These are phyloP conservation scores for Cystofilobasidium bisporidii DNA, from an alignment of 768 basidiomycete species.

Conservation along the genomic window DNA sequence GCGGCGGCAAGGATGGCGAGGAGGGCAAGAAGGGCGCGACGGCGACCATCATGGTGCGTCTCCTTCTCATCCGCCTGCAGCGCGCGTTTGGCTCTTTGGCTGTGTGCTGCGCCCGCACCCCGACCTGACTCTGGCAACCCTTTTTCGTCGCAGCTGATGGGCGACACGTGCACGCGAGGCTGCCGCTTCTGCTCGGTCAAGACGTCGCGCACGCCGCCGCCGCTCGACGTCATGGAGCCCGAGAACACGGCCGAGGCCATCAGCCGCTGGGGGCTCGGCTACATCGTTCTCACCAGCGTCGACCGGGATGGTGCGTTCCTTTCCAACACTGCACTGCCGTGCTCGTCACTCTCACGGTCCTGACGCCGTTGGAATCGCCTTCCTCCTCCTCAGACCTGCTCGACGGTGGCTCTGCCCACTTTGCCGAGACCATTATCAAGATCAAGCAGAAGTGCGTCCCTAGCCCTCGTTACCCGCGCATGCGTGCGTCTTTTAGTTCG, in stretches of 20 bases:
- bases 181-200: constrained; percentile 97
- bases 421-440: constrained; percentile 86
- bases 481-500: too few species aligned
- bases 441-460: constrained; percentile 82
- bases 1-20: constrained; percentile 50
- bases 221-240: constrained; percentile 90
- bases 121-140: background rate
- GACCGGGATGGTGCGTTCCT: constrained; percentile 89
- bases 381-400: constrained; percentile 59
- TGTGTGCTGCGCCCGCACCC: too few species aligned
- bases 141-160: constrained; percentile 65
- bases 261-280: constrained; percentile 92
- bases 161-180: constrained; percentile 94
- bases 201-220: constrained; percentile 76
- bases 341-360: too few species aligned
- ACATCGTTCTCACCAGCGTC: constrained; percentile 93
- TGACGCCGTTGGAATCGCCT: too few species aligned
- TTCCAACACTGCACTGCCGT: background rate
- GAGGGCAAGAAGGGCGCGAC: constrained; percentile 77
- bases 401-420: constrained; percentile 87
- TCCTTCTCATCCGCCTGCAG: background rate
- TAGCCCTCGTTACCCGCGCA: background rate
- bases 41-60: constrained; percentile 89
- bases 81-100: too few species aligned
- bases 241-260: constrained; percentile 98